These are phyloP conservation scores for Aristolochia contorta DNA, from an alignment of 164 flowering plant species.

Conservation along the genomic window DNA sequence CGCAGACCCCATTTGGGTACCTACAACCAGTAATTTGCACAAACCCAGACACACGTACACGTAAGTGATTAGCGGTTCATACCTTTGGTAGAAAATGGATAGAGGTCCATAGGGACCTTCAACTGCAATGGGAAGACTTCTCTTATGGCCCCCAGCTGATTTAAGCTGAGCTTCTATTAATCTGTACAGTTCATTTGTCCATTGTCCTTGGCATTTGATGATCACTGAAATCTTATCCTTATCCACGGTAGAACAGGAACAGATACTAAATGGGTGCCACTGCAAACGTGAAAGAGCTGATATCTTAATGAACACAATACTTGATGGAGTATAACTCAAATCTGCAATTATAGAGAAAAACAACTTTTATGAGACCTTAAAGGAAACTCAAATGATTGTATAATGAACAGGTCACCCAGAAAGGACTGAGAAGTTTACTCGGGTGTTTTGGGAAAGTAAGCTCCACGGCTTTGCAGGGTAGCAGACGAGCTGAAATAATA, in stretches of 20 bases:
- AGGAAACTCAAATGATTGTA: background rate
- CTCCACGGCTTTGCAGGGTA: constrained; percentile 62
- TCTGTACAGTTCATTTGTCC: constrained; percentile 56
- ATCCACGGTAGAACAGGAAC: constrained; percentile 53
- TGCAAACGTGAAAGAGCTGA: constrained; percentile 59
- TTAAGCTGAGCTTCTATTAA: constrained; percentile 23
- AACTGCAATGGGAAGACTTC: constrained; percentile 42
- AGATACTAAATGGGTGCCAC: constrained; percentile 82
- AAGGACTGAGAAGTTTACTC: constrained; percentile 22
- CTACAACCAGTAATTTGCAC: no score
- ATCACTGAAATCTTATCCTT: constrained; percentile 46
- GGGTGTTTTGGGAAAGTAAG: constrained; percentile 61
- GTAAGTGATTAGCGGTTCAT: background rate
- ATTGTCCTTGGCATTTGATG: constrained; percentile 57
- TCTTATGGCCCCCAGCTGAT: constrained; percentile 20
- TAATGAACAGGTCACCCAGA: background rate
- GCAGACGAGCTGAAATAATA: constrained; percentile 51
- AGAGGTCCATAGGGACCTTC: constrained; percentile 93
- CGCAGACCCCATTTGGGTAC: no score
- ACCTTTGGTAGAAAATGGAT: constrained; percentile 58
- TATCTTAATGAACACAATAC: constrained; percentile 58
- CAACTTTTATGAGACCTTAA: no score
- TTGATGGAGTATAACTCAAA: constrained; percentile 56
- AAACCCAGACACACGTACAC: no score
- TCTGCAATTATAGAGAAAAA: constrained; percentile 25